phyloP scores from a whole-genome alignment of 768 basidiomycete species.

The Hygrocybe coccinea region DNA sequence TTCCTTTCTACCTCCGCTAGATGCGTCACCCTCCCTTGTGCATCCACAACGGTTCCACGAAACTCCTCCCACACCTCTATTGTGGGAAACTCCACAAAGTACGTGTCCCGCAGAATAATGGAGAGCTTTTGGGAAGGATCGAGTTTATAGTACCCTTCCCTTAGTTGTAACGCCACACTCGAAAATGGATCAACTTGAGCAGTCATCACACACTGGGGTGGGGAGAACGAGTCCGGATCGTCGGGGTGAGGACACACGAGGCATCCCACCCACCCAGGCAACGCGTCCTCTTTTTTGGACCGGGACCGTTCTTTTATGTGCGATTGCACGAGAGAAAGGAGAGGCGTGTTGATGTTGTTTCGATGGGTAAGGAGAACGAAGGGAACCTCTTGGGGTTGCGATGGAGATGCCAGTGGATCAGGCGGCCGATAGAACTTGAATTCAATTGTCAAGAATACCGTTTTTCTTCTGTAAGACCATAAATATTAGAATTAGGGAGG shows the following conservation, averaged over 20 bases:
- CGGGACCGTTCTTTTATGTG: slow-evolving; percentile 39
- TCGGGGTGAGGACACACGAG: slow-evolving; percentile 52
- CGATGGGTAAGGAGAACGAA: slow-evolving; percentile 61
- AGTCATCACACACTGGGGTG: slow-evolving; percentile 58
- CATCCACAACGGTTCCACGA: slow-evolving; percentile 54
- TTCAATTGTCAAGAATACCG: slow-evolving; percentile 66
- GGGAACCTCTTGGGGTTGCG: slow-evolving; percentile 32
- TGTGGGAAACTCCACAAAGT: slow-evolving; percentile 81
- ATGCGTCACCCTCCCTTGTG: slow-evolving; percentile 41
- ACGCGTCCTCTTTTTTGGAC: slow-evolving; percentile 40
- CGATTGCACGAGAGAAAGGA: slow-evolving; percentile 47
- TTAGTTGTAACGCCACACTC: slow-evolving; percentile 18
- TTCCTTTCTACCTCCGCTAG: slow-evolving; percentile 31
- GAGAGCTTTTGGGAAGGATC: slow-evolving; percentile 47
- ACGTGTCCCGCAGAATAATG: slow-evolving; percentile 48
- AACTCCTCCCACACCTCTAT: slow-evolving; percentile 77
- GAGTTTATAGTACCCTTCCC: slow-evolving; percentile 51
- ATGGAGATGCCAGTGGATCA: slow-evolving; percentile 36
- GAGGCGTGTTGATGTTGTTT: slow-evolving; percentile 46
- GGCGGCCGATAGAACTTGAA: slow-evolving; percentile 58
- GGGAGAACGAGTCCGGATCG: slow-evolving; percentile 50
- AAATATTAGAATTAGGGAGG: neutral
- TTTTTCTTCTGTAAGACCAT: slow-evolving; percentile 50
- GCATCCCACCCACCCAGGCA: slow-evolving; percentile 52
- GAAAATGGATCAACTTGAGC: slow-evolving; percentile 40